Base-by-base conservation (phyloP, 202 grass and related monocot genomes). In the Carex sylvatica region DNA sequence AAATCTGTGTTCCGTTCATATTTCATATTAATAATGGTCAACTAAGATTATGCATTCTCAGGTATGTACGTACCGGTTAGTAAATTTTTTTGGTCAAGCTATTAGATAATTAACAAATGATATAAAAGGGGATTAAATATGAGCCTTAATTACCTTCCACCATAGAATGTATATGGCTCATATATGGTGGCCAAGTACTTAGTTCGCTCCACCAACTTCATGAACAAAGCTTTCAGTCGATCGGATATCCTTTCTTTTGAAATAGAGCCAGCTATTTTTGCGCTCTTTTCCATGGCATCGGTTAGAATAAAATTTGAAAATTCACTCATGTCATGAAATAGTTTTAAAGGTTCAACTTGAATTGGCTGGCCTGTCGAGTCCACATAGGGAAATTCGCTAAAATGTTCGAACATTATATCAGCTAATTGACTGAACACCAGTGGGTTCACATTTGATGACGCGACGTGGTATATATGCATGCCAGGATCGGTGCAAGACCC, bases 121-220 rank as follows among this genome's bases (percentile, higher is more conserved):
- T 31, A 24, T 33, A 47, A 47, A 54, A 71, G 53, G 47, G 47
- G 47, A 28, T 13, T 54, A 18, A 31, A 53, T 75, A 77, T 77
- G 49, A 19, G 56, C 52, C 52, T 77, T 47, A 47, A 47, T 47
- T 40, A 93, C 91, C 91, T 94, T 86, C 95, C 95, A 82, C 82
- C 11, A 78, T 98, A 95, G 88, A 98, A 98, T 61, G 95, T 93
- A 71, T 98, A 98, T 10, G 92, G 95, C 87, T 93, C 79, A 84
- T 95, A 98, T 54, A 98, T 93, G 82, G 69, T 90, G 54, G 92
- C 92, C 60, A 98, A 83, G 78, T 98, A 72, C 70, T 91, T 87
- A 59, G 88, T 83, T 91, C 91, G 95, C 84, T 98, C 90, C 12
- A 95, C 84, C 42, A 88, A 85, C 78, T 83, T 98, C 85, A 87